Evolutionary conservation across 192 early-diverging fungal genomes (phyloP).

Genomic region (Spizellomyces punctatus): DNA sequence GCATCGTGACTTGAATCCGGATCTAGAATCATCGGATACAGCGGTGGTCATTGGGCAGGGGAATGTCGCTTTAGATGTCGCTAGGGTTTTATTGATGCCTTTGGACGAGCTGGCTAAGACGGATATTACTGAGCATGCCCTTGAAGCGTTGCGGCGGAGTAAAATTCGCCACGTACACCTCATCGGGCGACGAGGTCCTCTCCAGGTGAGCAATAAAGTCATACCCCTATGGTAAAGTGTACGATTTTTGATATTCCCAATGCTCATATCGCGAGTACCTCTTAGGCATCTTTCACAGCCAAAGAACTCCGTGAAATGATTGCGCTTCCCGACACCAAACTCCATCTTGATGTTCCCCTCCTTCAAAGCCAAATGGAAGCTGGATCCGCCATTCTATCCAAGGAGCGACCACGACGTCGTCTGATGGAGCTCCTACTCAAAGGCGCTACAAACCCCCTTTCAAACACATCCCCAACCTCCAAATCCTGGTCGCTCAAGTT

Average conservation of each 20-base stretch:
- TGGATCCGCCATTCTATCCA: constrained; percentile 14
- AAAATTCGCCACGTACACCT: constrained; percentile 81
- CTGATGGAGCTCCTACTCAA: constrained; percentile 75
- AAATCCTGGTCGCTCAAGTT: constrained; percentile 78
- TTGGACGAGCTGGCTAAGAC: constrained; percentile 75
- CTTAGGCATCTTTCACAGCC: constrained; percentile 81
- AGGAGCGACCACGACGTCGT: constrained; percentile 73
- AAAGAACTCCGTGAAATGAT: constrained; percentile 97
- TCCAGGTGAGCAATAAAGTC: constrained; percentile 64
- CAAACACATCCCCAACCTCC: constrained; percentile 15
- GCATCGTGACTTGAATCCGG: constrained; percentile 58
- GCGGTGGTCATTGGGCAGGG: constrained; percentile 89
- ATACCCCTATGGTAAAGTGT: neutral
- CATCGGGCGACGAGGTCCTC: constrained; percentile 87
- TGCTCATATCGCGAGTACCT: neutral
- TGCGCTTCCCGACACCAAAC: constrained; percentile 62
- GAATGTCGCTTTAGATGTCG: constrained; percentile 92
- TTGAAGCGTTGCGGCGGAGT: constrained; percentile 67
- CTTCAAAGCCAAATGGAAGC: constrained; percentile 57
- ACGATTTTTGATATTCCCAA: constrained; percentile 1
- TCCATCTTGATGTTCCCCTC: constrained; percentile 64
- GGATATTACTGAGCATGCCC: constrained; percentile 80
- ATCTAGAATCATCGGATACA: constrained; percentile 68
- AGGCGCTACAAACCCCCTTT: constrained; percentile 53
- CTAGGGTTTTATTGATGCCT: constrained; percentile 78